Evolutionary conservation across 73 alveolate genomes (phyloP).

Genomic region (Tetrahymena malaccensis): DNA sequence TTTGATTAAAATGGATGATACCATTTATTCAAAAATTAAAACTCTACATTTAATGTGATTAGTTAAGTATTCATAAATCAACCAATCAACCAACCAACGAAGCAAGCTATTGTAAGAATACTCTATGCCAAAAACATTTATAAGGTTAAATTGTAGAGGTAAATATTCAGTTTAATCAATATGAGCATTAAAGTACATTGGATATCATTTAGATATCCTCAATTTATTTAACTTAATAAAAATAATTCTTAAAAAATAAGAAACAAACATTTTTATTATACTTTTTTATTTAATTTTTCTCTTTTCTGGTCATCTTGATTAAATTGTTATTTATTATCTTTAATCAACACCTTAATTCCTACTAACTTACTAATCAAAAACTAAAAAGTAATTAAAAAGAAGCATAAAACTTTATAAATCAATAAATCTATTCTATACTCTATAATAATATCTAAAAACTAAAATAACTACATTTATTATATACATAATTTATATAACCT

Average conservation of each 20-base stretch:
- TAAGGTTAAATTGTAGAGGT: not conserved
- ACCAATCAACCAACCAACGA: too few species aligned
- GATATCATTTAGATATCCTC: not conserved
- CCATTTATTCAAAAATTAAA: not conserved
- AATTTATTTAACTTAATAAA: not conserved
- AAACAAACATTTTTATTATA: not conserved
- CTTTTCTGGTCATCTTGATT: not conserved
- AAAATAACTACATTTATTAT: not conserved
- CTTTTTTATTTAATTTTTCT: not conserved
- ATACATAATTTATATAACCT: not conserved
- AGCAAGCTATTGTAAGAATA: too few species aligned
- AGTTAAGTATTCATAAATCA: too few species aligned
- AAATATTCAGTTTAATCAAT: not conserved
- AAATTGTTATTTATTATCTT: not conserved
- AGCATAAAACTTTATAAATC: not conserved
- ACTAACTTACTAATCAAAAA: not conserved
- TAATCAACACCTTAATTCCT: not conserved
- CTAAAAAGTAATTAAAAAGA: not conserved
- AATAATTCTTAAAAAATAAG: not conserved
- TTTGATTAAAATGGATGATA: not conserved
- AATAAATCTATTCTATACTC: not conserved
- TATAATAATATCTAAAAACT: not conserved
- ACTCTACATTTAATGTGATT: not conserved
- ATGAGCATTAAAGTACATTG: not conserved
- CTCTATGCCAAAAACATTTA: not conserved